A percentile compares a stretch with the other conserved stretches of the same genome.
phyloP scores from a whole-genome alignment of 345 rosid genomes.

The Salix exigua region DNA sequence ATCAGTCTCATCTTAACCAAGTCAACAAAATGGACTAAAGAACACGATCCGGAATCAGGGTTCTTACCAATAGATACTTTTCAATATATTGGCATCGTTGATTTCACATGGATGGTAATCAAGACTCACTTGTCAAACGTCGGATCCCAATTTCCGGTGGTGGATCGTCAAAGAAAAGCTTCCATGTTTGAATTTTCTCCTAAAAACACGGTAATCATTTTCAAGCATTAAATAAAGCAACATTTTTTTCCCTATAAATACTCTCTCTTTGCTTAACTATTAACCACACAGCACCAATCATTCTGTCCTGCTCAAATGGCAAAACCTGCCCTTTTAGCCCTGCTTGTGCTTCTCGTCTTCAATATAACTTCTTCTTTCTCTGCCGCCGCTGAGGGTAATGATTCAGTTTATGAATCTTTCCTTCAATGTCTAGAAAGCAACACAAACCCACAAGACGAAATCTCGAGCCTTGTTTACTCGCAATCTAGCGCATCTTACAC shows the following conservation, averaged over 20 bases:
- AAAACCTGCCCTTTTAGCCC: background rate
- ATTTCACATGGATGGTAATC: background rate
- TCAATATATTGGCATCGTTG: background rate
- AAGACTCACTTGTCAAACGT: background rate
- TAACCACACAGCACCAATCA: background rate
- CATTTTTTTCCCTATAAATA: background rate
- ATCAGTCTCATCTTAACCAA: background rate
- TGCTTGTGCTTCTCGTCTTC: background rate
- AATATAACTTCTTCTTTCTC: constrained; percentile 12
- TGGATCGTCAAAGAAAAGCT: too few relatives aligned
- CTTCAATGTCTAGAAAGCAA: constrained; percentile 41
- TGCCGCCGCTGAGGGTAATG: constrained; percentile 14
- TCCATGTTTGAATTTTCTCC: background rate
- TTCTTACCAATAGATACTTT: too few relatives aligned
- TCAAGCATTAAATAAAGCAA: background rate
- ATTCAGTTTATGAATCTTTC: constrained; percentile 30
- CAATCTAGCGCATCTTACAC: constrained; percentile 36
- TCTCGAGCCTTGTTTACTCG: constrained; percentile 36
- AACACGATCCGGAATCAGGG: too few relatives aligned
- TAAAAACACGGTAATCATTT: background rate
- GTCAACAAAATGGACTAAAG: background rate
- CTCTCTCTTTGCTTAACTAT: background rate
- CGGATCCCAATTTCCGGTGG: too few relatives aligned
- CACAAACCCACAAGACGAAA: constrained; percentile 12
- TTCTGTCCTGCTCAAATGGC: constrained; percentile 1